phyloP scores from a whole-genome alignment of 768 basidiomycete species.

The Termitomyces sp. region DNA sequence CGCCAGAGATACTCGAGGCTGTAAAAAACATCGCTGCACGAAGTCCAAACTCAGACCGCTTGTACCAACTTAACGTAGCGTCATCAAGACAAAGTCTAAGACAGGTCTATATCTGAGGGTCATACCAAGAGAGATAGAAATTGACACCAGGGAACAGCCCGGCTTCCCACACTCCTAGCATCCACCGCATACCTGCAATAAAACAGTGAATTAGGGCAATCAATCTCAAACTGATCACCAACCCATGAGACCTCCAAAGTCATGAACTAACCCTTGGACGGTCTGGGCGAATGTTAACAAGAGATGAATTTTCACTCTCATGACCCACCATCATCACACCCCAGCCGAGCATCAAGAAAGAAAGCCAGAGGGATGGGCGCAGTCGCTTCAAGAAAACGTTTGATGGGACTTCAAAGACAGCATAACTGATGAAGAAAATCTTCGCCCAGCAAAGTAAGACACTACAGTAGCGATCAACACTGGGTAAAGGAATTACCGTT shows the following conservation, averaged over 20 bases:
- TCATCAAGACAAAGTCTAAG: neutral
- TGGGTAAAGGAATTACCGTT: conserved; percentile 33
- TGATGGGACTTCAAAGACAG: conserved; percentile 73
- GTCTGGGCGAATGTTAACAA: conserved; percentile 38
- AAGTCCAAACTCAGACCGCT: conserved; percentile 73
- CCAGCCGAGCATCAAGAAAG: conserved; percentile 67
- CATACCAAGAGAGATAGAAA: conserved; percentile 69
- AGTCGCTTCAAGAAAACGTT: conserved; percentile 69
- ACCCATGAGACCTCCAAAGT: conserved; percentile 68
- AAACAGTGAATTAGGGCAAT: neutral
- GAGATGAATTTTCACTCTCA: neutral
- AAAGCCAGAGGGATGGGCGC: conserved; percentile 74
- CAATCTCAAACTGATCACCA: conserved; percentile 11
- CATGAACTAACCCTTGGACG: conserved; percentile 63
- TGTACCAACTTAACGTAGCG: conserved; percentile 36
- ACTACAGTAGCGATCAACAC: neutral
- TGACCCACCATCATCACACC: conserved; percentile 64
- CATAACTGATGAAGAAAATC: conserved; percentile 58
- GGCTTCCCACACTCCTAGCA: conserved; percentile 72
- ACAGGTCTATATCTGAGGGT: neutral
- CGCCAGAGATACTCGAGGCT: conserved; percentile 77
- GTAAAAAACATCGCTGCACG: conserved; percentile 65
- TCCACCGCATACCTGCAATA: conserved; percentile 57
- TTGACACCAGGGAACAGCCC: conserved; percentile 60
- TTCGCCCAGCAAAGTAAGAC: neutral